phyloP scores from a whole-genome alignment of 345 rosid species.

The Mallotus nudiflorus region DNA sequence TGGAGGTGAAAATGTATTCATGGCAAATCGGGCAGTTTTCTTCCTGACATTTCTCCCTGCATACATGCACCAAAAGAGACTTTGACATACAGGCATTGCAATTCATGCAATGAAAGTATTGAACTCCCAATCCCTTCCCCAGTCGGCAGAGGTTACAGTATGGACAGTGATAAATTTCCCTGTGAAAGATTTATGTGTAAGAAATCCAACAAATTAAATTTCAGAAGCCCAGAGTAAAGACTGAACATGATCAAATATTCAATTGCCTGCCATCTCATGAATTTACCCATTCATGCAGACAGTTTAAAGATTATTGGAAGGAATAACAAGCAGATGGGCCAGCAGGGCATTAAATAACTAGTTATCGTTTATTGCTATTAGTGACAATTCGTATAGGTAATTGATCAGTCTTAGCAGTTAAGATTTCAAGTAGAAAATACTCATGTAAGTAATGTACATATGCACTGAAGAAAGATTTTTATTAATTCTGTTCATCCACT shows the following conservation, averaged over 20 bases:
- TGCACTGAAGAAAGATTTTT: background rate
- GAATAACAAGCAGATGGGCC: background rate
- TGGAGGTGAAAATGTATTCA: conserved; percentile 73
- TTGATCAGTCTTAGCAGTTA: background rate
- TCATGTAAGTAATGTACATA: background rate
- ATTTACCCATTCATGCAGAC: background rate
- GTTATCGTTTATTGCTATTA: background rate
- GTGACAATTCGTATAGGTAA: background rate
- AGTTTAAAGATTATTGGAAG: background rate
- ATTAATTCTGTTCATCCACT: background rate
- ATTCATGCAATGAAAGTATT: conserved; percentile 85
- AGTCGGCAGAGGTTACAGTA: conserved; percentile 82
- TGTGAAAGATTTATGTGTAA: conserved; percentile 30
- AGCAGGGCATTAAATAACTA: background rate
- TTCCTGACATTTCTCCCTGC: conserved; percentile 71
- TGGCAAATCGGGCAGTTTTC: conserved; percentile 86
- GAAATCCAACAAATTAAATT: conserved; percentile 16
- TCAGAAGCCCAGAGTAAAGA: background rate
- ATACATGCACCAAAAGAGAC: conserved; percentile 50
- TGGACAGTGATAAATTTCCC: conserved; percentile 91
- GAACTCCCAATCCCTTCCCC: conserved; percentile 81
- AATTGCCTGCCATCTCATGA: background rate
- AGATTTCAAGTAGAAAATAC: background rate
- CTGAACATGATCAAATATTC: background rate
- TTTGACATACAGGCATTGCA: conserved; percentile 86